These are phyloP conservation scores for Neoarthrinium moseri DNA, from an alignment of 2,329 filamentous ascomycete species.

Conservation along the genomic window DNA sequence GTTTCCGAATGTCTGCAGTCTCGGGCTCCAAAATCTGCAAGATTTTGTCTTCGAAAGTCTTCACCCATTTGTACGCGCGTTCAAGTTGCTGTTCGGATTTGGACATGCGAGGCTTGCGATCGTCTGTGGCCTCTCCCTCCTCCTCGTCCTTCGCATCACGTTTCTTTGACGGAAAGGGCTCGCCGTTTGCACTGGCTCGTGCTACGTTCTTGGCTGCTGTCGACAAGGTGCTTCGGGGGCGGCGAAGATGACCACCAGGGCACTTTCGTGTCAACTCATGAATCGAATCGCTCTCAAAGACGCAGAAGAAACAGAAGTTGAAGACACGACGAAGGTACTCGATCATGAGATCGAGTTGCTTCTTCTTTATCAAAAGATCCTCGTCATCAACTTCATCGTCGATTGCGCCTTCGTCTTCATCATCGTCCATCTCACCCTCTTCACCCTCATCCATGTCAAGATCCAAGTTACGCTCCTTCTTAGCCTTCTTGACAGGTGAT, in stretches of 20 bases:
- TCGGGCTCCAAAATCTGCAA: constrained; percentile 90
- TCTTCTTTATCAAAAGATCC: constrained; percentile 88
- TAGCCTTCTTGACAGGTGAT: constrained; percentile 57
- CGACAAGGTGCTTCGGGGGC: constrained; percentile 82
- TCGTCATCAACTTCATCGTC: constrained; percentile 88
- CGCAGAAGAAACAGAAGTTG: constrained; percentile 99
- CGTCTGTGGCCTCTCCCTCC: constrained; percentile 63
- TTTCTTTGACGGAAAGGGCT: constrained; percentile 82
- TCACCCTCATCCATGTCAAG: constrained; percentile 64
- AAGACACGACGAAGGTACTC: constrained; percentile 96
- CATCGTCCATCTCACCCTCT: constrained; percentile 69
- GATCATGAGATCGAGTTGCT: constrained; percentile 91
- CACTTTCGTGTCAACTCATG: constrained; percentile 96
- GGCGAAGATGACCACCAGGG: constrained; percentile 92
- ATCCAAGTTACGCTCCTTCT: constrained; percentile 59
- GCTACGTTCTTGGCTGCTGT: constrained; percentile 82
- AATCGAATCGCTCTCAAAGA: constrained; percentile 96
- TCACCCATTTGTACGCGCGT: constrained; percentile 97
- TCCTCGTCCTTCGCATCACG: constrained; percentile 63
- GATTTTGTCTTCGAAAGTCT: constrained; percentile 96
- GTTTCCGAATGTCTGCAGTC: constrained; percentile 80
- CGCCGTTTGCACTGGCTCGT: constrained; percentile 76
- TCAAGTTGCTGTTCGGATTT: constrained; percentile 91
- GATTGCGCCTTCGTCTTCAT: constrained; percentile 76
- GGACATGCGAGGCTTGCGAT: constrained; percentile 71